phyloP scores from a whole-genome alignment of 2,329 filamentous ascomycete genomes.

The Fusarium proliferatum region DNA sequence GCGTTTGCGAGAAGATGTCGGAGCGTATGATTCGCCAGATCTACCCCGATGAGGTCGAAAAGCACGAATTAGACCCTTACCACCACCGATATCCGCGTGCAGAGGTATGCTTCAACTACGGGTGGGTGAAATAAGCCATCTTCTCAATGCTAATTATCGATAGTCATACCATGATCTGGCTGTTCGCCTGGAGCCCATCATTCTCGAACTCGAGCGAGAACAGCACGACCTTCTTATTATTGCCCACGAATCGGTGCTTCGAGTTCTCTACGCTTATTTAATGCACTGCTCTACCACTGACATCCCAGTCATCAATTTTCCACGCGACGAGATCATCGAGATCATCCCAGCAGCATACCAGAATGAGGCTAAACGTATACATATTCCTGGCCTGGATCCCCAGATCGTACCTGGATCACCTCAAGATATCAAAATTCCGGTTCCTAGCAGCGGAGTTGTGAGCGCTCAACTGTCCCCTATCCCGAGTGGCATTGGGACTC shows the following conservation, averaged over 20 bases:
- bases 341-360: slow-evolving; percentile 98
- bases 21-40: slow-evolving; percentile 82
- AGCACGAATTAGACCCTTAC: slow-evolving; percentile 94
- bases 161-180: slow-evolving; percentile 98
- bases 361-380: slow-evolving; percentile 91
- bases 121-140: background rate
- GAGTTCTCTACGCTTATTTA: slow-evolving; percentile 95
- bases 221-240: slow-evolving; percentile 98
- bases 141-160: slow-evolving; percentile 4
- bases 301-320: slow-evolving; percentile 93
- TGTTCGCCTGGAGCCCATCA: slow-evolving; percentile 97
- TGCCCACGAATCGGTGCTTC: slow-evolving; percentile 96
- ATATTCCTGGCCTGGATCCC: slow-evolving; percentile 76
- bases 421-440: slow-evolving; percentile 83
- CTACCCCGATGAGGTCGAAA: slow-evolving; percentile 90
- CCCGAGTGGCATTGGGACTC: slow-evolving; percentile 58
- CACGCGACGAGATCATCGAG: slow-evolving; percentile 97
- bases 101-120: slow-evolving; percentile 69
- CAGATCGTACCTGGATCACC: slow-evolving; percentile 81
- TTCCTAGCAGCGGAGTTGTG: slow-evolving; percentile 59
- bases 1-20: slow-evolving; percentile 93
- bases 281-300: slow-evolving; percentile 98
- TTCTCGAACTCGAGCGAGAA: slow-evolving; percentile 95
- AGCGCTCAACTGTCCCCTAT: slow-evolving; percentile 60
- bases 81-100: slow-evolving; percentile 96